A percentile compares a stretch with the other conserved stretches of the same genome.
Evolutionary conservation across 495 filamentous ascomycete species (phyloP).

Genomic region (Penicillium goetzii): DNA sequence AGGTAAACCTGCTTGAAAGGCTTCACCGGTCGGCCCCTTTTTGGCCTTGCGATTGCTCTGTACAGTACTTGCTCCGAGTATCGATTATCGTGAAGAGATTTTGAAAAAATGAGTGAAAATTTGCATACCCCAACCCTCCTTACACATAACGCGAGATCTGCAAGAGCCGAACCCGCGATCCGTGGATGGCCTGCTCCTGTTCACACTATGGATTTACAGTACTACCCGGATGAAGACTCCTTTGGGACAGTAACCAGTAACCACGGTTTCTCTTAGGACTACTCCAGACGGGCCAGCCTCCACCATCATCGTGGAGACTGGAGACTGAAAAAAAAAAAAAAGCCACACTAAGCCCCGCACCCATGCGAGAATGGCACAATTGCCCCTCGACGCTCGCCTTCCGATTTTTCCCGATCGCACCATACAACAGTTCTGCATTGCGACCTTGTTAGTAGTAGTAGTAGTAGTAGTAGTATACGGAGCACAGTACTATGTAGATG

Average conservation of each 20-base stretch:
- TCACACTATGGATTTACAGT: neutral
- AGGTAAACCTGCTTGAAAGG: neutral
- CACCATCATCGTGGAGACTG: slow-evolving; percentile 30
- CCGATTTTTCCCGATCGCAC: slow-evolving; percentile 32
- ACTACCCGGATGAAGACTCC: neutral
- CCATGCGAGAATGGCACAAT: slow-evolving; percentile 26
- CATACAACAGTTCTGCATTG: neutral
- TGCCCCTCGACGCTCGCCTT: slow-evolving; percentile 1
- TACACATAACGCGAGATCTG: slow-evolving; percentile 1
- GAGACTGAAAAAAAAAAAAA: slow-evolving; percentile 2
- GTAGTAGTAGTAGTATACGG: neutral
- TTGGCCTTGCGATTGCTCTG: slow-evolving; percentile 10
- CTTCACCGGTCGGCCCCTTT: slow-evolving; percentile 23
- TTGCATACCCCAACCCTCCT: neutral
- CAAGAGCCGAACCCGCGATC: slow-evolving; percentile 12
- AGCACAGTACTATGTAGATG: neutral
- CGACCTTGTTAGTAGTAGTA: neutral
- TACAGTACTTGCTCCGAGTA: slow-evolving; percentile 27
- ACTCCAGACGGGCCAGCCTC: slow-evolving; percentile 9
- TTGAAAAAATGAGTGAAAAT: neutral
- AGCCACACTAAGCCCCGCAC: slow-evolving; percentile 32
- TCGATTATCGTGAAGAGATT: slow-evolving; percentile 15
- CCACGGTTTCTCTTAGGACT: neutral
- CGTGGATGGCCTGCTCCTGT: slow-evolving; percentile 13
- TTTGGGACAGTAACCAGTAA: neutral